These are phyloP conservation scores for Phytophthora melonis DNA, from an alignment of 352 stramenopile species.

Conservation along the genomic window DNA sequence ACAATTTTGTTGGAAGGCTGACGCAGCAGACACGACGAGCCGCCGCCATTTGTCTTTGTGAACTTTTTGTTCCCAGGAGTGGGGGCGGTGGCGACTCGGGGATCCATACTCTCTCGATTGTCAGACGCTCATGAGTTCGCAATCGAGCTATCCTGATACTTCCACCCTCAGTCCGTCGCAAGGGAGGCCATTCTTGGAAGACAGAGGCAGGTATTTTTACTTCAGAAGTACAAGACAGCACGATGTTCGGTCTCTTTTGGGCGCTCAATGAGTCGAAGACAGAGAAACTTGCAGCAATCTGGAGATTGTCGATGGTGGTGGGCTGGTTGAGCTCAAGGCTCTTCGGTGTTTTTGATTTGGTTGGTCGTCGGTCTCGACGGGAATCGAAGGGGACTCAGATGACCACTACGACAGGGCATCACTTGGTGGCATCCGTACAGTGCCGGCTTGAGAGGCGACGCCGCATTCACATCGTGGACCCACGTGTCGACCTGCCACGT, in stretches of 20 bases:
- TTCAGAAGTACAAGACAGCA: background rate
- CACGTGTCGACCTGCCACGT: slow-evolving; percentile 19
- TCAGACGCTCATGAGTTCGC: background rate
- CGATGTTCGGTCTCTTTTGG: background rate
- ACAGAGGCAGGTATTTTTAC: background rate
- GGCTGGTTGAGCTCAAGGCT: background rate
- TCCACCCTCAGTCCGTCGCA: background rate
- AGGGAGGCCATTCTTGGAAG: slow-evolving; percentile 1
- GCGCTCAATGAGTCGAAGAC: background rate
- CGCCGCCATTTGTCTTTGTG: background rate
- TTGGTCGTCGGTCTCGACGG: background rate
- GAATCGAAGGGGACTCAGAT: slow-evolving; percentile 13
- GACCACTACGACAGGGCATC: background rate
- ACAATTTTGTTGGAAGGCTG: background rate
- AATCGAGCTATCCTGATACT: background rate
- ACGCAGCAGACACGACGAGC: slow-evolving; percentile 3
- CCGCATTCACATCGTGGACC: slow-evolving; percentile 23
- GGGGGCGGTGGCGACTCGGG: slow-evolving; percentile 14
- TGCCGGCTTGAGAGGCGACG: slow-evolving; percentile 17
- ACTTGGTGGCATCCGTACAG: slow-evolving; percentile 1
- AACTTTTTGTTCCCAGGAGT: slow-evolving; percentile 3
- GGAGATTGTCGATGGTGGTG: background rate
- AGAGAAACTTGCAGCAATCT: background rate
- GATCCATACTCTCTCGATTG: slow-evolving; percentile 10
- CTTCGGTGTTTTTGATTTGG: background rate